Evolutionary conservation across 108 stramenopile genomes (phyloP).

Genomic region (Stephanodiscus minutulus): DNA sequence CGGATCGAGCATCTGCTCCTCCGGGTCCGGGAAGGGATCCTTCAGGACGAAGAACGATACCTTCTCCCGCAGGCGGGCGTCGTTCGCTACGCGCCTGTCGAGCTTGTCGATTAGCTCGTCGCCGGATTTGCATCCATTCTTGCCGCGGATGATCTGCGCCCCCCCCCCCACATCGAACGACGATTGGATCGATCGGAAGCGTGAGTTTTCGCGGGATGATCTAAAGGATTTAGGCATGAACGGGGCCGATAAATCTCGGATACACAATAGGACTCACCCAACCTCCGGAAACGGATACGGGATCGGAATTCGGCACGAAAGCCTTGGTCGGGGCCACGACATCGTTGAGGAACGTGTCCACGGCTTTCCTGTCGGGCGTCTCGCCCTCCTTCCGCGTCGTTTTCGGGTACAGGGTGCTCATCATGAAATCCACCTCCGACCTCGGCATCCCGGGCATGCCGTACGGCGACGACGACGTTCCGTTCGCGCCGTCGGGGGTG

Average conservation of each 20-base stretch:
- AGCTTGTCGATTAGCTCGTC: slow-evolving; percentile 69
- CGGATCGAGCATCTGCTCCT: slow-evolving; percentile 38
- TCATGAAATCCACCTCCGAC: slow-evolving; percentile 36
- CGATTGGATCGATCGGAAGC: neutral
- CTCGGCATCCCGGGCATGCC: slow-evolving; percentile 4
- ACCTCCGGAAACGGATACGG: slow-evolving; percentile 63
- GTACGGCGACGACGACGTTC: neutral
- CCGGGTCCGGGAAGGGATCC: slow-evolving; percentile 57
- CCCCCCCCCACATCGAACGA: neutral
- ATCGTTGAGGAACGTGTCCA: slow-evolving; percentile 55
- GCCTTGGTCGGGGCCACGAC: slow-evolving; percentile 59
- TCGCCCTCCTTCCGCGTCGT: slow-evolving; percentile 68
- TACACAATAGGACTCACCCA: slow-evolving; percentile 29
- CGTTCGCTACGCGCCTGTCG: slow-evolving; percentile 59
- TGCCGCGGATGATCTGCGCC: slow-evolving; percentile 68
- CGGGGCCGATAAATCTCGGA: neutral
- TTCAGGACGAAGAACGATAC: slow-evolving; percentile 58
- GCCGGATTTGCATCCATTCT: slow-evolving; percentile 56
- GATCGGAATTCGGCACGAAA: slow-evolving; percentile 53
- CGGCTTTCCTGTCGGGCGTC: slow-evolving; percentile 53
- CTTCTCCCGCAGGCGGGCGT: slow-evolving; percentile 52
- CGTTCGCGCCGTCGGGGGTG: slow-evolving; percentile 27
- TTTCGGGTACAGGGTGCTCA: slow-evolving; percentile 63
- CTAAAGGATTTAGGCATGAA: neutral
- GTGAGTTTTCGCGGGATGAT: neutral